Evolutionary conservation across 768 basidiomycete species (phyloP).

Genomic region (Lentinula detonsa): DNA sequence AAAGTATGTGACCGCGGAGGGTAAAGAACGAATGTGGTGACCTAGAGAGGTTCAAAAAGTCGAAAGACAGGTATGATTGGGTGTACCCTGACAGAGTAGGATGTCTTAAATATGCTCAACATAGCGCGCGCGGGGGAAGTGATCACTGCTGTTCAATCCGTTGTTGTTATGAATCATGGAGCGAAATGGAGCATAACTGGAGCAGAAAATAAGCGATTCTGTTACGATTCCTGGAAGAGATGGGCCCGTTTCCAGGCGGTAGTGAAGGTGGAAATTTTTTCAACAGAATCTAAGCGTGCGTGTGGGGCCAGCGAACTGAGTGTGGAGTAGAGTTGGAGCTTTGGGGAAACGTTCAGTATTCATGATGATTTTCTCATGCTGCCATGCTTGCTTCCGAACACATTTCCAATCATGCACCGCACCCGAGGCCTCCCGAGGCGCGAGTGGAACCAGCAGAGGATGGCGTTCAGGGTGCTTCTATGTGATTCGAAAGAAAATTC

Average conservation of each 20-base stretch:
- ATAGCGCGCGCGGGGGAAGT: no score
- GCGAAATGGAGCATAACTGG: background rate
- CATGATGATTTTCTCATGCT: no score
- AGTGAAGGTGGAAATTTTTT: background rate
- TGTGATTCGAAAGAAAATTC: no score
- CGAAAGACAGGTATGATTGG: background rate
- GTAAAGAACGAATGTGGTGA: slow-evolving; percentile 4
- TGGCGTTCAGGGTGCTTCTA: no score
- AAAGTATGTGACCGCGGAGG: background rate
- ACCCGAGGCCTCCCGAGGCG: no score
- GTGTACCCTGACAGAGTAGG: background rate
- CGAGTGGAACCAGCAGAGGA: no score
- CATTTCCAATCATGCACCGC: no score
- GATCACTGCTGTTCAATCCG: no score
- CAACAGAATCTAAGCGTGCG: background rate
- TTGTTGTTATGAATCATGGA: background rate
- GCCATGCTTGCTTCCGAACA: no score
- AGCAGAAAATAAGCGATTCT: background rate
- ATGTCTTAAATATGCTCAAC: background rate
- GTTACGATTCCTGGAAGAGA: background rate
- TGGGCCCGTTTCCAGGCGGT: background rate
- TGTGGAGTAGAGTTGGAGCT: background rate
- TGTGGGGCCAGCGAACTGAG: background rate
- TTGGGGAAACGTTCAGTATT: background rate
- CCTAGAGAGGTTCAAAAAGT: background rate